Evolutionary conservation across 768 basidiomycete genomes (phyloP).

Genomic region (Serpula lacrymans): DNA sequence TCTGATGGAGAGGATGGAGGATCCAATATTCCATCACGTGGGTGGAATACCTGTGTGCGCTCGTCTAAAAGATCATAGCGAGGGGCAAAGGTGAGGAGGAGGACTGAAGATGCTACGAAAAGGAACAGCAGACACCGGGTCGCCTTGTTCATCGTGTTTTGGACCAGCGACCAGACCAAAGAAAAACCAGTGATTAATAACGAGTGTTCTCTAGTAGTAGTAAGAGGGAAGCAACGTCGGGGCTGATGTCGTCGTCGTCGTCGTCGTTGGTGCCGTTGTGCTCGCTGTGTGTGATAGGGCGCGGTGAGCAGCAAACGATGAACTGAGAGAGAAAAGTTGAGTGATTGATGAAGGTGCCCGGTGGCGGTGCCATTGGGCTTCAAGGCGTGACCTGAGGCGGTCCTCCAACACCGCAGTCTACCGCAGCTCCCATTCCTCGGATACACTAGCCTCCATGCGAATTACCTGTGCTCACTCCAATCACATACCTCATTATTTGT

Average conservation of each 20-base stretch:
- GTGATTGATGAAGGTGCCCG: slow-evolving; percentile 3
- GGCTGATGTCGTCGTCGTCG: slow-evolving; percentile 8
- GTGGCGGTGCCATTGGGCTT: slow-evolving; percentile 18
- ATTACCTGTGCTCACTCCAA: too few species aligned
- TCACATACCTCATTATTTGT: too few species aligned
- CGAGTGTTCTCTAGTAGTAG: slow-evolving; percentile 20
- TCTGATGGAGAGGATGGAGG: background rate
- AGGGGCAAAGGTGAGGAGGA: slow-evolving; percentile 23
- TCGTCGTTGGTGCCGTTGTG: slow-evolving; percentile 4
- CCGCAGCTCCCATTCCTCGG: too few species aligned
- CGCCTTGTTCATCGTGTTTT: slow-evolving; percentile 20
- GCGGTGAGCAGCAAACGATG: background rate
- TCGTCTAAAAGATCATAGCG: slow-evolving; percentile 14
- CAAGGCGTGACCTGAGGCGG: slow-evolving; percentile 2
- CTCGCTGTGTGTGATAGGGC: slow-evolving; percentile 2
- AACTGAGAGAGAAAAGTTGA: slow-evolving; percentile 3
- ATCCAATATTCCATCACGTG: slow-evolving; percentile 9
- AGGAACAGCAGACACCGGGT: slow-evolving; percentile 24
- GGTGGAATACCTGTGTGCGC: slow-evolving; percentile 10
- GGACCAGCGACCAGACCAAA: slow-evolving; percentile 8
- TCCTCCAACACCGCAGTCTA: background rate
- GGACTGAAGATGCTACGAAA: slow-evolving; percentile 19
- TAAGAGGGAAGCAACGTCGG: slow-evolving; percentile 17
- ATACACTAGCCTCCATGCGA: too few species aligned
- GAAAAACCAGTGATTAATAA: slow-evolving; percentile 8